Base-by-base conservation (phyloP, 2,329 filamentous ascomycete genomes). In the Penicillium sp. region DNA sequence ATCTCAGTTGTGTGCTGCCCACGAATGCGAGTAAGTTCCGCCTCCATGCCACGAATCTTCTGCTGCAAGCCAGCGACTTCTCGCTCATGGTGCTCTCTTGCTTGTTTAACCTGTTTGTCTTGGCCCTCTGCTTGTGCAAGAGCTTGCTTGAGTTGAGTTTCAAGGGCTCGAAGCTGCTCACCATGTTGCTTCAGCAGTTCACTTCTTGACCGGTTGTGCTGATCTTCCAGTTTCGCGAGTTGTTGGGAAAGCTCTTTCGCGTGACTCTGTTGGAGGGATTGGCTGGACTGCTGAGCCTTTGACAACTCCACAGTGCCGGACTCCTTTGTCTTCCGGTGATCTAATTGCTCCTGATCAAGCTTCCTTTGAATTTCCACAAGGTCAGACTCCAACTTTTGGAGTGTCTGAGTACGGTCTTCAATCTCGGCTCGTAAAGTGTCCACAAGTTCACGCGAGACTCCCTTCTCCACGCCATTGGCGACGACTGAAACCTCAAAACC, bases 391-490 rank as follows among this genome's bases (percentile, higher is more conserved):
- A 83, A 69, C 41, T 81, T 81, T 55, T 85, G 79, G 29, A 87
- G 75, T 1, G 77, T 77, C 57, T 83, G 78, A 21, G 85, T 86
- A 58, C 88, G 90, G 55, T 93, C 87, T 55, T 89, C 86, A 1
- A 96, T 73, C 68, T 97, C 88, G 4, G 81, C 81, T 46, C 90
- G 86, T 31, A 99, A 78, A 1, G 88, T 88, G 70, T 99, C 94
- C 3, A 99, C 89, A 36, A 97, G 78, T 65, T 97, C 91, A 39
- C 93, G 84, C n/a, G 95, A 96, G 36, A 99, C 89, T 4, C 93
- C 93, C 66, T 93, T 92, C 62, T 94, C 87, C 10, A 92, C 77
- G 0, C 89, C 90, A 67, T 92, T 91, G 41, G 87, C 82, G 53
- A 92, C 80, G 10, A 94, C 83, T 0, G 91, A 88, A 24, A 95